Conservation (phyloP, 345 rosid species). For the Hypericum perforatum region DNA sequence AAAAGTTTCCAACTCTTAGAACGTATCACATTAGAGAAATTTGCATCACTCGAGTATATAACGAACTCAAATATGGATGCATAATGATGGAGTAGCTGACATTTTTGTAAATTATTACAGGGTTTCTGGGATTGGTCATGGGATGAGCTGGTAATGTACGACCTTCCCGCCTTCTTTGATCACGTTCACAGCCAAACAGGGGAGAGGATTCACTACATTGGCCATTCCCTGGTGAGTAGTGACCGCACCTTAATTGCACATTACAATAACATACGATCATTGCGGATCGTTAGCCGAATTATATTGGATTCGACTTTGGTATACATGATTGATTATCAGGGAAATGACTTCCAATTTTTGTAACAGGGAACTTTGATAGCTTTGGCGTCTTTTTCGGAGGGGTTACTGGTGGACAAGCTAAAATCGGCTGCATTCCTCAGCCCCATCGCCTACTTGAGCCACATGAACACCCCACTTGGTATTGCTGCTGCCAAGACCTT, state of each 20-base stretch:
- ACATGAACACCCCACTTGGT: conserved; percentile 68
- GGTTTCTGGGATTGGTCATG: conserved; percentile 89
- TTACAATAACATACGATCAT: too few species aligned
- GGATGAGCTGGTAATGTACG: conserved; percentile 72
- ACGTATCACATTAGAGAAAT: too few species aligned
- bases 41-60: too few species aligned
- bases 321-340: too few species aligned
- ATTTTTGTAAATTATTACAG: conserved; percentile 27
- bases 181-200: conserved; percentile 43
- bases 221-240: conserved; percentile 81
- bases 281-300: too few species aligned
- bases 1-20: too few species aligned
- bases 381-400: conserved; percentile 71
- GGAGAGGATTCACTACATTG: conserved; percentile 74
- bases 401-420: conserved; percentile 44
- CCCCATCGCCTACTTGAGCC: conserved; percentile 85
- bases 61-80: neutral
- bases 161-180: conserved; percentile 68
- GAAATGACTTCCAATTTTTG: neutral
- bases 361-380: conserved; percentile 73
- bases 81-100: neutral
- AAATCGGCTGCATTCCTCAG: conserved; percentile 68
- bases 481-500: conserved; percentile 52
- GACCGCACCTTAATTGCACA: too few species aligned
- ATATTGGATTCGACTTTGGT: too few species aligned